These are phyloP conservation scores for Penicillium oxalicum DNA, from an alignment of 2,329 filamentous ascomycete species.

Conservation along the genomic window DNA sequence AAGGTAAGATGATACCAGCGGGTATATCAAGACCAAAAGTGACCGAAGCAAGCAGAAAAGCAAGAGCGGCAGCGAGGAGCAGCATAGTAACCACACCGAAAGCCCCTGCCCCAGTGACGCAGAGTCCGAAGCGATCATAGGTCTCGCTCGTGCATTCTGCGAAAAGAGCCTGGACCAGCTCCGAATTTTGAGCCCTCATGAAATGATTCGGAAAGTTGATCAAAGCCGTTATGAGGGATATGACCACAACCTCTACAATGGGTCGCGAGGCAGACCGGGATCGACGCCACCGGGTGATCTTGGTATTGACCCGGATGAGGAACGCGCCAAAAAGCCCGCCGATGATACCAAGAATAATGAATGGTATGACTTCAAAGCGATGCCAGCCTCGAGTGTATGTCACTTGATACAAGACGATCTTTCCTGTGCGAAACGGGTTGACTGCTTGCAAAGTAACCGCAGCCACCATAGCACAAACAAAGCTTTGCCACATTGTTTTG, in stretches of 20 bases:
- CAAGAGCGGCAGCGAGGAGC: slow-evolving; percentile 72
- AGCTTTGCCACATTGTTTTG: slow-evolving; percentile 99
- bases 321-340: slow-evolving; percentile 92
- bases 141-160: slow-evolving; percentile 77
- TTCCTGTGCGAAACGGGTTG: slow-evolving; percentile 90
- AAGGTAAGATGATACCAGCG: slow-evolving; percentile 90
- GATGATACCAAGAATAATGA: slow-evolving; percentile 75
- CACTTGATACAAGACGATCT: slow-evolving; percentile 93
- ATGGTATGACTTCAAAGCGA: slow-evolving; percentile 86
- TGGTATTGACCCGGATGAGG: slow-evolving; percentile 93
- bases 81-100: slow-evolving; percentile 76
- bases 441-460: slow-evolving; percentile 87
- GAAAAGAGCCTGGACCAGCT: slow-evolving; percentile 87
- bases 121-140: slow-evolving; percentile 85
- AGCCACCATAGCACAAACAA: slow-evolving; percentile 98
- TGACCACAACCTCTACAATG: slow-evolving; percentile 69
- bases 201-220: slow-evolving; percentile 96
- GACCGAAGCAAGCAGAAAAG: slow-evolving; percentile 76
- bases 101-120: slow-evolving; percentile 77
- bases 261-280: slow-evolving; percentile 64
- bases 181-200: slow-evolving; percentile 86
- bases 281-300: slow-evolving; percentile 73
- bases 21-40: slow-evolving; percentile 94
- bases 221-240: slow-evolving; percentile 75
- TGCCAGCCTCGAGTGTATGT: slow-evolving; percentile 91